Evolutionary conservation across 164 flowering plant genomes (phyloP).

Genomic region (Chloranthus sessilifolius): DNA sequence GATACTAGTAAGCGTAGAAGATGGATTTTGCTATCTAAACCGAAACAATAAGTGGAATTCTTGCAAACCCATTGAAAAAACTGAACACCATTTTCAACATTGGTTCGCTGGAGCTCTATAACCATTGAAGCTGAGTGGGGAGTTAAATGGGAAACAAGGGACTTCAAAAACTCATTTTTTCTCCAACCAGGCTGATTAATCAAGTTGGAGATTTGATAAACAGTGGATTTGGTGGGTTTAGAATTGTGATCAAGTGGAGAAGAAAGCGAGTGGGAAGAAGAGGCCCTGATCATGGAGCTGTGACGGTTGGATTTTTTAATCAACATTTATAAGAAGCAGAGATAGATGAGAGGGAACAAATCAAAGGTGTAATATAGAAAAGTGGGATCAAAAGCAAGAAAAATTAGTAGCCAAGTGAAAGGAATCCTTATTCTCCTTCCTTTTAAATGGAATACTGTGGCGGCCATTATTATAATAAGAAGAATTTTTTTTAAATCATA

Average conservation of each 20-base stretch:
- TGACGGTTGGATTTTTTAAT: too few species aligned
- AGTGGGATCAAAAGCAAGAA: too few species aligned
- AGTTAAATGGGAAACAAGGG: slow-evolving; percentile 27
- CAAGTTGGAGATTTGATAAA: slow-evolving; percentile 9
- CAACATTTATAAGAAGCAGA: too few species aligned
- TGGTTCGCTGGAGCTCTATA: slow-evolving; percentile 14
- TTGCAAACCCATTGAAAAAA: slow-evolving; percentile 30
- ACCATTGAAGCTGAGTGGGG: slow-evolving; percentile 23
- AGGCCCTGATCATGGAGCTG: too few species aligned
- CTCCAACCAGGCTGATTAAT: slow-evolving; percentile 26
- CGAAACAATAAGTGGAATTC: slow-evolving; percentile 32
- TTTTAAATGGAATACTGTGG: too few species aligned
- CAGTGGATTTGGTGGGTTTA: slow-evolving; percentile 2
- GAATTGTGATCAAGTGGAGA: background rate
- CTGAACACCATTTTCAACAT: slow-evolving; percentile 10
- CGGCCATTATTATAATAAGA: too few species aligned
- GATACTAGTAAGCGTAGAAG: slow-evolving; percentile 16
- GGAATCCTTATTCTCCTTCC: too few species aligned
- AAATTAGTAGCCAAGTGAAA: too few species aligned
- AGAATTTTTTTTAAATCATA: too few species aligned
- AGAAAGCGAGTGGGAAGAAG: background rate
- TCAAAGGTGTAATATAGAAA: too few species aligned
- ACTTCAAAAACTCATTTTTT: slow-evolving; percentile 14
- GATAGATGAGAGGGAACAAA: too few species aligned
- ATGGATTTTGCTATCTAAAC: slow-evolving; percentile 19